These are phyloP conservation scores for Epichloe elymi DNA, from an alignment of 2,329 filamentous ascomycete species.

Conservation along the genomic window DNA sequence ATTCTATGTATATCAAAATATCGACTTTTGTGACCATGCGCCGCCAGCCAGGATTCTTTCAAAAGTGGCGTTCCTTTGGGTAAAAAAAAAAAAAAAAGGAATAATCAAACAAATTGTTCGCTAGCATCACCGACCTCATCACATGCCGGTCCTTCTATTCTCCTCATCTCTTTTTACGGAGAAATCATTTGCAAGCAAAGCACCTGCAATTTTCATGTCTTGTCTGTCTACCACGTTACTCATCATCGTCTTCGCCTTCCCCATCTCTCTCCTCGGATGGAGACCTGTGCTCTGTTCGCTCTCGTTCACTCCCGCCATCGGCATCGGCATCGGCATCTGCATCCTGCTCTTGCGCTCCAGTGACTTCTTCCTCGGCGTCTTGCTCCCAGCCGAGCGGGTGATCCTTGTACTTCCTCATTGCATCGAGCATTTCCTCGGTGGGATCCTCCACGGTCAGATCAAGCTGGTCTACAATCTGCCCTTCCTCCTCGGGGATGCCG, in stretches of 20 bases:
- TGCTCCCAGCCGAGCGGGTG: slow-evolving; percentile 37
- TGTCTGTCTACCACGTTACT: not conserved
- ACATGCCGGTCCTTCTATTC: not conserved
- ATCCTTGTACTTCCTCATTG: slow-evolving; percentile 38
- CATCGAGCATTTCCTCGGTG: slow-evolving; percentile 36
- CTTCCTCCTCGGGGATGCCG: slow-evolving; percentile 31
- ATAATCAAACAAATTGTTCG: not conserved
- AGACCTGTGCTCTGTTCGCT: slow-evolving; percentile 12
- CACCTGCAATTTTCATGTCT: no score
- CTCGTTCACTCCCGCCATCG: slow-evolving; percentile 11
- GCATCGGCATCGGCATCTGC: not conserved
- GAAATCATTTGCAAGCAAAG: no score
- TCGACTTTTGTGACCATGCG: no score
- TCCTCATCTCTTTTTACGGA: no score
- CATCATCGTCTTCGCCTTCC: slow-evolving; percentile 17
- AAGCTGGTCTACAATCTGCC: slow-evolving; percentile 41
- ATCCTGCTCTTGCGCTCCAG: slow-evolving; percentile 11
- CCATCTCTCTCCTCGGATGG: slow-evolving; percentile 25
- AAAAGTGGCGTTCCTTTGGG: no score
- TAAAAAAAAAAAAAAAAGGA: no score
- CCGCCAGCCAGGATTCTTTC: no score
- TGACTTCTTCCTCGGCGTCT: slow-evolving; percentile 20
- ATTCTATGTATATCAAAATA: no score
- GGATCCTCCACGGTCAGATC: slow-evolving; percentile 43
- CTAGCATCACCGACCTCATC: not conserved